Evolutionary conservation across 257 asterid species (phyloP).

Genomic region (Henckelia pumila): DNA sequence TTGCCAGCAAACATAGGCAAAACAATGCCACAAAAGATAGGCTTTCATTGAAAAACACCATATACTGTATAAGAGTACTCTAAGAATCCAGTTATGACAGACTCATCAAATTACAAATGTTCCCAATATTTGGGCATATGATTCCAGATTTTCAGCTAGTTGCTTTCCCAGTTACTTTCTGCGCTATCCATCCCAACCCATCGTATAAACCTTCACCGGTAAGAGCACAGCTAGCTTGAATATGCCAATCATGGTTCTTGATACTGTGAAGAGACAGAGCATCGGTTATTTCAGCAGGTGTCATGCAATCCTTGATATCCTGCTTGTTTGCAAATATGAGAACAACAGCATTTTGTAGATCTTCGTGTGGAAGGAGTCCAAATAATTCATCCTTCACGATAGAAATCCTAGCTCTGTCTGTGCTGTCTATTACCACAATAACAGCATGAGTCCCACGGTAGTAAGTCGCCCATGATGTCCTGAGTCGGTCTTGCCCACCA

Average conservation of each 20-base stretch:
- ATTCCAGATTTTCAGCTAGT: conserved; percentile 43
- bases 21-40: neutral
- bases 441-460: conserved; percentile 96
- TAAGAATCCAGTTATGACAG: neutral
- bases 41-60: neutral
- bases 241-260: conserved; percentile 98
- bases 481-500: conserved; percentile 92
- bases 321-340: conserved; percentile 95
- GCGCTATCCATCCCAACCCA: conserved; percentile 97
- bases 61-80: neutral
- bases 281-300: conserved; percentile 94
- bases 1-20: neutral
- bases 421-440: conserved; percentile 88
- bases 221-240: conserved; percentile 91
- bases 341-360: conserved; percentile 72
- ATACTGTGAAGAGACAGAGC: conserved; percentile 92
- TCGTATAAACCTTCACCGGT: conserved; percentile 96
- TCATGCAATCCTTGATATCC: conserved; percentile 98
- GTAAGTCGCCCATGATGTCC: conserved; percentile 95
- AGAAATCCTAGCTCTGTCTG: conserved; percentile 89
- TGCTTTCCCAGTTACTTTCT: conserved; percentile 76
- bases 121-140: neutral
- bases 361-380: conserved; percentile 82
- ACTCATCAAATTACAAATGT: neutral
- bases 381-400: conserved; percentile 88